Evolutionary conservation across 129 eudicot species (phyloP), one percentile per base, ranked within the genome.

Genomic region (Ambrosia artemisiifolia): DNA sequence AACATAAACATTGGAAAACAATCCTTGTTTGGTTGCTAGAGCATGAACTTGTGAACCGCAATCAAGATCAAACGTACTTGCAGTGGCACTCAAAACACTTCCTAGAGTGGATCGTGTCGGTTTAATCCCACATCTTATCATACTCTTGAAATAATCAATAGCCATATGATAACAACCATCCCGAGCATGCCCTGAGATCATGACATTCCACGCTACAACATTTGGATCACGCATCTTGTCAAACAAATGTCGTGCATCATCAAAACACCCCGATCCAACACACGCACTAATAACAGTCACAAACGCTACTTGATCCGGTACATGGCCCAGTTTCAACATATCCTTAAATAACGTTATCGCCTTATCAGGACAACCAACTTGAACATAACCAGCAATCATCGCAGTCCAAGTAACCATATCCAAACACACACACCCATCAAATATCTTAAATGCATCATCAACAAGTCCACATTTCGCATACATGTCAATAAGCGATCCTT

Each of bases 321-420:
- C 74, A 67, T 17, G 88, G 0, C 95, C 93, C 18, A 38, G 16
- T 59, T 67, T 71, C 76, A 74, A 75, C 96, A 94, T 94, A 71
- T 86, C 78, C 48, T 84, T 86, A 71, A 90, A 82, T 5, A 90
- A 60, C 11, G 75, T 69, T 59, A 88, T 57, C 10, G 93, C 96
- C 67, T 90, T 81, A n/a, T 81, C 84, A 59, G 66, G 65, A 18
- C 75, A 69, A 76, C 97, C 93, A 57, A 16, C 83, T 72, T 84
- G 85, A 84, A 81, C 83, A 79, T 87, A 85, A 63, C 91, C 96
- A 2, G 84, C 62, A 69, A 89, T 90, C 92, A 94, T 85, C 1
- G 95, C 86, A 10, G 98, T 94, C 90, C 96, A 90, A 65, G 95
- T 85, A 85, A 90, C 92, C 30, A 82, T 85, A 75, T 83, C 90